Percentiles rank a stretch among this genome's conserved stretches.
phyloP scores from a whole-genome alignment of 1,284 basidiomycete genomes.

The Phellopilus nigrolimitatus region DNA sequence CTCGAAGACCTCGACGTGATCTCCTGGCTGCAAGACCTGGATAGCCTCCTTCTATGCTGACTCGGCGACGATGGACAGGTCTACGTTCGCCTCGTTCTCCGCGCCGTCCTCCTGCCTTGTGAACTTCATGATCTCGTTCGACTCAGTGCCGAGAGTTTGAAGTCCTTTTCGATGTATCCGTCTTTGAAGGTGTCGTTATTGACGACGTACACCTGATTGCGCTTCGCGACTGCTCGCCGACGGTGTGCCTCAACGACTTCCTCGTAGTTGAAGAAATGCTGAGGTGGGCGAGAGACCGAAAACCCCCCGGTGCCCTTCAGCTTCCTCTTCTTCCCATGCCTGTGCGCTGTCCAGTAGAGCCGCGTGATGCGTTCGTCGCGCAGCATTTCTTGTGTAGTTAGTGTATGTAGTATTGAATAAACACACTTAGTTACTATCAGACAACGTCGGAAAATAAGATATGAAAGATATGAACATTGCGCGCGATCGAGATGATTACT shows the following conservation, averaged over 20 bases:
- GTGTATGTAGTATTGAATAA: too few relatives aligned
- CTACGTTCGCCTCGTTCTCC: slow-evolving; percentile 59
- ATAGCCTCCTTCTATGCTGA: slow-evolving; percentile 84
- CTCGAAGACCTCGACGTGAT: slow-evolving; percentile 96
- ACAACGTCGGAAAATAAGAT: too few relatives aligned
- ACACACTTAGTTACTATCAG: too few relatives aligned
- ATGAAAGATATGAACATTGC: too few relatives aligned
- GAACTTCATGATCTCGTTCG: slow-evolving; percentile 95
- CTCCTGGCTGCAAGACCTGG: slow-evolving; percentile 91
- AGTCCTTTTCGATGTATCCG: slow-evolving; percentile 96
- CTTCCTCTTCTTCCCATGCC: slow-evolving; percentile 71
- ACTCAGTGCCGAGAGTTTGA: slow-evolving; percentile 78
- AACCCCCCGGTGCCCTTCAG: slow-evolving; percentile 45
- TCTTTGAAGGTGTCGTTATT: slow-evolving; percentile 91
- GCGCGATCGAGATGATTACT: too few relatives aligned
- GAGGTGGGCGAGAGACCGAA: slow-evolving; percentile 73
- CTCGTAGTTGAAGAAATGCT: slow-evolving; percentile 91
- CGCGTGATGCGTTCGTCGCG: too few relatives aligned
- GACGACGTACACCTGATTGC: slow-evolving; percentile 77
- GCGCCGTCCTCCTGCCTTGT: slow-evolving; percentile 62
- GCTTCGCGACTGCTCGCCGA: slow-evolving; percentile 66
- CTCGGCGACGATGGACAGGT: slow-evolving; percentile 83
- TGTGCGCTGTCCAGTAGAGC: too few relatives aligned
- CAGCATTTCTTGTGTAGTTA: too few relatives aligned
- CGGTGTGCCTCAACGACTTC: slow-evolving; percentile 89